A percentile compares a stretch with the other conserved stretches of the same genome.
Evolutionary conservation across 306 rosid species (phyloP).

Genomic region (Potentilla sterilis): DNA sequence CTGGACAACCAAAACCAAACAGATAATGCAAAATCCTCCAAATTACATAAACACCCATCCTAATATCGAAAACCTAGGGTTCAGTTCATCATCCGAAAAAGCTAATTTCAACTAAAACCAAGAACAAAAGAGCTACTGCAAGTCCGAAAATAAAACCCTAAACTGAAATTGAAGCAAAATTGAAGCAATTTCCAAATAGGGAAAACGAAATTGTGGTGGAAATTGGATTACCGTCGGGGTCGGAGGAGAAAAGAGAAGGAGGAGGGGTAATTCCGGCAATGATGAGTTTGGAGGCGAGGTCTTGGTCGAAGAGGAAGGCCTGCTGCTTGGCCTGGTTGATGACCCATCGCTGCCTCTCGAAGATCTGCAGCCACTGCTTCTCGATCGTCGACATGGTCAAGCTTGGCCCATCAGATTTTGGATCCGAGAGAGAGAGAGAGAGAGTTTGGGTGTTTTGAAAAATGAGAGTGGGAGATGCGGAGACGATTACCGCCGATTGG

Average conservation of each 20-base stretch:
- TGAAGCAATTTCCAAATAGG: not conserved
- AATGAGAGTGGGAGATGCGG: not conserved
- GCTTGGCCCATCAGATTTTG: conserved; percentile 17
- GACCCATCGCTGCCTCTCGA: conserved; percentile 62
- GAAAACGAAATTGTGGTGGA: not conserved
- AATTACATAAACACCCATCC: not conserved
- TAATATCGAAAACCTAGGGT: not conserved
- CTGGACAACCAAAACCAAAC: not conserved
- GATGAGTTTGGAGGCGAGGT: conserved; percentile 68
- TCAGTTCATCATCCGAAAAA: not conserved
- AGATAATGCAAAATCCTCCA: not conserved
- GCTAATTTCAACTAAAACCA: not conserved
- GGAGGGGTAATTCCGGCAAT: conserved; percentile 81
- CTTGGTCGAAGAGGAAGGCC: conserved; percentile 60
- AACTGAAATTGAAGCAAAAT: not conserved
- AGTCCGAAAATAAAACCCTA: not conserved
- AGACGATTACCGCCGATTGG: conserved; percentile 2
- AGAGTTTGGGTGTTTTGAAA: not conserved
- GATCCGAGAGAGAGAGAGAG: conserved; percentile 13
- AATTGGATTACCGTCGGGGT: conserved; percentile 39
- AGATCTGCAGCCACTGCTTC: conserved; percentile 71
- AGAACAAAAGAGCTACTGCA: not conserved
- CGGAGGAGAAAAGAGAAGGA: conserved; percentile 58
- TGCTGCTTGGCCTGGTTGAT: conserved; percentile 72
- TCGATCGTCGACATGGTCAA: conserved; percentile 55